These are phyloP conservation scores for Byssochlamys sp. DNA, from an alignment of 2,329 filamentous ascomycete genomes.

Conservation along the genomic window DNA sequence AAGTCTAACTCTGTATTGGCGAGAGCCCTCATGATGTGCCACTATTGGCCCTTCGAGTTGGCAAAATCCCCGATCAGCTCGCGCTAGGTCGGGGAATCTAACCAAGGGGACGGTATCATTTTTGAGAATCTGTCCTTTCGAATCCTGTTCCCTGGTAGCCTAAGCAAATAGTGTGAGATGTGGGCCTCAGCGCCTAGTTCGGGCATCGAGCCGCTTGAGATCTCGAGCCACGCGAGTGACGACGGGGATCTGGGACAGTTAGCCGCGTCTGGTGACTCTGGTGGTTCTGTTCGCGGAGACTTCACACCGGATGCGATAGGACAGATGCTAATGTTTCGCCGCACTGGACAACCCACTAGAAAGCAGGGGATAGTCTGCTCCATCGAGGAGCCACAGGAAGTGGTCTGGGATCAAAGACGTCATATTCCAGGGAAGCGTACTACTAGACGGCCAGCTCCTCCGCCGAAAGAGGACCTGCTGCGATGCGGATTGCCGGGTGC, in stretches of 20 bases:
- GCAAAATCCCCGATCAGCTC: constrained; percentile 1
- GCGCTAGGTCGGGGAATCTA: background rate
- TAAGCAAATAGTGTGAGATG: constrained; percentile 3
- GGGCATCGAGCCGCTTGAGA: constrained; percentile 8
- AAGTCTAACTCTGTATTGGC: background rate
- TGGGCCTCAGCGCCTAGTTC: constrained; percentile 13
- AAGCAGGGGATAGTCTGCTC: background rate
- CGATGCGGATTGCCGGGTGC: background rate
- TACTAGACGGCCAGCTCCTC: background rate
- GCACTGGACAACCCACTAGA: background rate
- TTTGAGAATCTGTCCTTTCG: background rate
- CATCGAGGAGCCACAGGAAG: background rate
- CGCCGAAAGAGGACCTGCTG: background rate
- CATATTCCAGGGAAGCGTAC: background rate
- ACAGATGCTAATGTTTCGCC: background rate
- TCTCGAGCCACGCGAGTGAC: constrained; percentile 16
- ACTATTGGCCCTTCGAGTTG: background rate
- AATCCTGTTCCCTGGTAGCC: background rate
- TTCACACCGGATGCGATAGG: background rate
- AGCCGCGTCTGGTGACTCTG: background rate
- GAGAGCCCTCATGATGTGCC: background rate
- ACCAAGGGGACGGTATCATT: background rate
- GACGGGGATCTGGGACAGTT: constrained; percentile 1
- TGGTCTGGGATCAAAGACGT: background rate
- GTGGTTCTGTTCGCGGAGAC: background rate